Percentiles rank a stretch among this genome's conserved stretches.
These are phyloP conservation scores for Purpureocillium takamizusanense DNA, from an alignment of 2,329 filamentous ascomycete genomes.

Conservation along the genomic window DNA sequence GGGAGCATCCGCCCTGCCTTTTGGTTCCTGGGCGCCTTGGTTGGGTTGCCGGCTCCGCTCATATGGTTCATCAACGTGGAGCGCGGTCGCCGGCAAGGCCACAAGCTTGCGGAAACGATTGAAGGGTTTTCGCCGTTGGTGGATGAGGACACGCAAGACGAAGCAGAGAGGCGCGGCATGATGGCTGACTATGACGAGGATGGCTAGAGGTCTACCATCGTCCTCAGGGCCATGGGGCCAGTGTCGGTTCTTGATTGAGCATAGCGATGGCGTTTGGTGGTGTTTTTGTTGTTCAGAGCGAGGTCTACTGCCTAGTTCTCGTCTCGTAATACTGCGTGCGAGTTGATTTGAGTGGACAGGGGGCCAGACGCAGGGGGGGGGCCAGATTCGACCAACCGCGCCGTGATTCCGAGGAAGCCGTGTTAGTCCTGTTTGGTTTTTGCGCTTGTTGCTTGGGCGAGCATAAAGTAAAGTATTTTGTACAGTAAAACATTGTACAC, in stretches of 20 bases:
- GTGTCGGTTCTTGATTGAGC: neutral
- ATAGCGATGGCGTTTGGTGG: slow-evolving; percentile 16
- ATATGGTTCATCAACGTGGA: slow-evolving; percentile 83
- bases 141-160: slow-evolving; percentile 6
- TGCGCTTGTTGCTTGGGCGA: too few species aligned
- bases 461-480: too few species aligned
- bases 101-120: slow-evolving; percentile 51
- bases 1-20: slow-evolving; percentile 82
- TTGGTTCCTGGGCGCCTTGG: slow-evolving; percentile 80
- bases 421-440: too few species aligned
- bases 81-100: slow-evolving; percentile 61
- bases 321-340: too few species aligned
- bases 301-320: too few species aligned
- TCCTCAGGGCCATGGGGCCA: neutral
- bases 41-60: slow-evolving; percentile 74
- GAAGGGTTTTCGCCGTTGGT: slow-evolving; percentile 36
- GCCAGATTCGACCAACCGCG: too few species aligned
- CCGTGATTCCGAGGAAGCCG: too few species aligned
- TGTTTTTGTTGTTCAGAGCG: slow-evolving; percentile 20
- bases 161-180: slow-evolving; percentile 8
- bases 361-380: too few species aligned
- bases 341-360: too few species aligned
- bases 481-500: too few species aligned
- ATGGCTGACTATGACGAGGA: slow-evolving; percentile 8
- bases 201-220: neutral